Evolutionary conservation across 257 asterid genomes (phyloP).

Genomic region (Nicotiana knightiana): DNA sequence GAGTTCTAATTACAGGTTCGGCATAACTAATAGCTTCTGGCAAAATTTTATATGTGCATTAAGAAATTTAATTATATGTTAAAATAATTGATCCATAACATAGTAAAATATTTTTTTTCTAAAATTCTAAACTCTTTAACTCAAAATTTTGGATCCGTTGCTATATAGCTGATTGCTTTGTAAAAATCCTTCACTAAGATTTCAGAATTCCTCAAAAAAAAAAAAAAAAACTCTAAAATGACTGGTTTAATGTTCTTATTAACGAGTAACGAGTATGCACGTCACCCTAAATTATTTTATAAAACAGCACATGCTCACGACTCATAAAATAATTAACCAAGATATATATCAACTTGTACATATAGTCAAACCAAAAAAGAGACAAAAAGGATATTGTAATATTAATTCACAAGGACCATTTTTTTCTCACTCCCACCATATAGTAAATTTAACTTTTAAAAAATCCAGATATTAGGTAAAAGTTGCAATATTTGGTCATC

Average conservation of each 20-base stretch:
- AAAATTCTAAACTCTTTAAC: too few relatives aligned
- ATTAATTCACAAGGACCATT: neutral
- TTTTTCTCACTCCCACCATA: neutral
- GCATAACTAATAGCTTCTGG: too few relatives aligned
- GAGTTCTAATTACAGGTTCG: too few relatives aligned
- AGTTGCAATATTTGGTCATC: neutral
- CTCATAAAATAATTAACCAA: constrained; percentile 1
- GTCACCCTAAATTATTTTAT: neutral
- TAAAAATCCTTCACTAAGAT: neutral
- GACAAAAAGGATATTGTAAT: neutral
- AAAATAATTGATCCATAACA: too few relatives aligned
- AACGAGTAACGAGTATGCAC: neutral
- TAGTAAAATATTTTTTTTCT: too few relatives aligned
- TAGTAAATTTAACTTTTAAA: neutral
- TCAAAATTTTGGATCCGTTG: too few relatives aligned
- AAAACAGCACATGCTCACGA: constrained; percentile 1
- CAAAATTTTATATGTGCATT: too few relatives aligned
- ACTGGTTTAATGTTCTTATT: neutral
- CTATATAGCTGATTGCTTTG: neutral
- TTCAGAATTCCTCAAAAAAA: neutral
- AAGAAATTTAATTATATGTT: too few relatives aligned
- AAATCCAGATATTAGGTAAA: neutral
- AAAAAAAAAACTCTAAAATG: neutral
- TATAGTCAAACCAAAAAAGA: neutral
- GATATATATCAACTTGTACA: constrained; percentile 6